Evolutionary conservation across 129 eudicot species (phyloP), one percentile per base, ranked within the genome.

Genomic region (Flaveria sonorensis): DNA sequence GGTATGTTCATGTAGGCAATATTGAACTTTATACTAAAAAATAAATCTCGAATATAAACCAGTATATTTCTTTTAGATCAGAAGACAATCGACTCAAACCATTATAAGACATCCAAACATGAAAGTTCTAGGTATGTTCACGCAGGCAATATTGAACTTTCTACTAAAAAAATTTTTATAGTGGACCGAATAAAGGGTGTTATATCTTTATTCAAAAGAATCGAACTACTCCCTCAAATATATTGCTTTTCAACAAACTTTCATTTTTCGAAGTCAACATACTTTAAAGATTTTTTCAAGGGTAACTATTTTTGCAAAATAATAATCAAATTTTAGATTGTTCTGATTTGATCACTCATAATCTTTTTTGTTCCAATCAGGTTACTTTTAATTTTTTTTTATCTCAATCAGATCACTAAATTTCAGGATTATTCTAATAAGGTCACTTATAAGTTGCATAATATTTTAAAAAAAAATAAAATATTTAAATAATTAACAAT

Each of bases 161-260:
- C 16, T 23, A 59, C 23, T 60, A 3, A 11, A 60, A 24, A 23
- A 12, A 11, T 9, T 24, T 60, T 24, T 60, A 10, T 10, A 23
- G 40, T 12, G 6, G 67, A 26, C 40, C 6, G 1, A 60, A 24
- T 11, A 70, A 57, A 56, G 50, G 4, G 63, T 18, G 36, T 76
- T 64, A 9, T 32, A 64, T 64, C 10, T 28, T 64, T 14, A 47
- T 77, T 59, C 42, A 76, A 70, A 64, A 70, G 19, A 70, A 78
- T 14, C 24, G 77, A 60, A 78, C 82, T 21, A 68, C 75, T 68
- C 77, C 81, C 71, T 28, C 55, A 28, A 43, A 28, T 20, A 48
- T 64, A 23, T 65, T 48, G 3, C 59, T 30, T 64, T 63, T 50
- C 40, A 64, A 20, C 63, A 18, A 9, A 16, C 52, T 20, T 36